Conservation (phyloP, 2,329 filamentous ascomycete species). For the Pyricularia grisea region DNA sequence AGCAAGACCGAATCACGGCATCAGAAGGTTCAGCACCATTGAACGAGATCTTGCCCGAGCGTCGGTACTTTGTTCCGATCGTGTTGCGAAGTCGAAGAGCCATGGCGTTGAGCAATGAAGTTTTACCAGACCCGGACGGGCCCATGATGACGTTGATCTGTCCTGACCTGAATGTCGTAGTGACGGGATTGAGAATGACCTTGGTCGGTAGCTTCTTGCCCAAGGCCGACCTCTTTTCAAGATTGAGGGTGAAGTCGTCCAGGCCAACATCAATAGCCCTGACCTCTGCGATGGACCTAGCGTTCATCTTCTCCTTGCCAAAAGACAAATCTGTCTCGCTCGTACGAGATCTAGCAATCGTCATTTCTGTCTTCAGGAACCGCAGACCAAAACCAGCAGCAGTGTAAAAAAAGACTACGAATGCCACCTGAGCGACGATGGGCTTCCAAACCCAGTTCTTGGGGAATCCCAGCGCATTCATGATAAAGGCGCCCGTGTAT, state of each 20-base stretch:
- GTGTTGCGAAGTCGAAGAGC: constrained; percentile 38
- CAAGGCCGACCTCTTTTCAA: constrained; percentile 49
- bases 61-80: constrained; percentile 49
- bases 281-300: constrained; percentile 38
- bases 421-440: constrained; percentile 52
- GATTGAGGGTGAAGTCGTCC: constrained; percentile 51
- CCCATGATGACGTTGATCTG: constrained; percentile 53
- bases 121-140: constrained; percentile 69
- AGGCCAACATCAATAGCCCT: constrained; percentile 57
- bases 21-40: constrained; percentile 60
- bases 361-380: constrained; percentile 59
- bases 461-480: constrained; percentile 60
- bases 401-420: constrained; percentile 52
- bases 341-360: constrained; percentile 52
- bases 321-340: constrained; percentile 54
- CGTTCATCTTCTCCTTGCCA: constrained; percentile 60
- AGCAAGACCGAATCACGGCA: constrained; percentile 60
- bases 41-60: constrained; percentile 55
- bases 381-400: constrained; percentile 52
- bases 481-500: constrained; percentile 61
- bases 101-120: constrained; percentile 64
- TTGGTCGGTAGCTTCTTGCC: constrained; percentile 43
- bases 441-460: constrained; percentile 57
- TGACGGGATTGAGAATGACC: constrained; percentile 58
- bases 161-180: constrained; percentile 57